A percentile compares a stretch with the other conserved stretches of the same genome.
Conservation (phyloP, 371 early-diverging fungal genomes). For the Mucor piriformis region DNA sequence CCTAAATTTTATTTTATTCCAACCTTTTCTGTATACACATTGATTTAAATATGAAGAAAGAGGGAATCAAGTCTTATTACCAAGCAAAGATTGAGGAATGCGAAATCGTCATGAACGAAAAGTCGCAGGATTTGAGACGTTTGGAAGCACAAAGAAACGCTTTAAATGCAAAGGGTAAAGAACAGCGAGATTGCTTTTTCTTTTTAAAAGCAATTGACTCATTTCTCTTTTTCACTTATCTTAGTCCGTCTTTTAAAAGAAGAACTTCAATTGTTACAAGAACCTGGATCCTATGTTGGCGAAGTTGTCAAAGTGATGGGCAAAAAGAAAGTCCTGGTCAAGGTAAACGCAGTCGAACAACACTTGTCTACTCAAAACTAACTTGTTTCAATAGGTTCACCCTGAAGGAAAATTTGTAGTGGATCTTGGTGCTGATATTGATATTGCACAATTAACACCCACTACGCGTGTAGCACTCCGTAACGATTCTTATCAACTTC, state of each 20-base stretch:
- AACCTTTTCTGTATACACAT: not conserved
- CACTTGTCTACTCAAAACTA: not conserved
- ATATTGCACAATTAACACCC: constrained; percentile 91
- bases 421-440: constrained; percentile 90
- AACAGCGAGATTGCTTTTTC: not conserved
- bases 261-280: constrained; percentile 97
- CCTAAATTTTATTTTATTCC: not conserved
- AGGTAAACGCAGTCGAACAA: too few species aligned
- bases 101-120: constrained; percentile 85
- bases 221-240: not conserved
- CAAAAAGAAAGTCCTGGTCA: constrained; percentile 98
- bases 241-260: constrained; percentile 98
- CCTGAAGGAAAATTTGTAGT: constrained; percentile 99
- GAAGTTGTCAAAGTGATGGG: constrained; percentile 99
- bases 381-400: constrained; percentile 84
- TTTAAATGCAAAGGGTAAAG: constrained; percentile 90
- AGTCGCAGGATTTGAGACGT: constrained; percentile 95
- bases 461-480: constrained; percentile 97
- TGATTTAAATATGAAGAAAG: constrained; percentile 45
- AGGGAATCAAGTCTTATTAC: constrained; percentile 74
- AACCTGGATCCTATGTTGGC: constrained; percentile 97
- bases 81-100: constrained; percentile 86
- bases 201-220: not conserved
- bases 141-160: constrained; percentile 98
- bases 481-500: constrained; percentile 98